Conservation (phyloP, 257 asterid genomes). For the Solanum medicagineum region DNA sequence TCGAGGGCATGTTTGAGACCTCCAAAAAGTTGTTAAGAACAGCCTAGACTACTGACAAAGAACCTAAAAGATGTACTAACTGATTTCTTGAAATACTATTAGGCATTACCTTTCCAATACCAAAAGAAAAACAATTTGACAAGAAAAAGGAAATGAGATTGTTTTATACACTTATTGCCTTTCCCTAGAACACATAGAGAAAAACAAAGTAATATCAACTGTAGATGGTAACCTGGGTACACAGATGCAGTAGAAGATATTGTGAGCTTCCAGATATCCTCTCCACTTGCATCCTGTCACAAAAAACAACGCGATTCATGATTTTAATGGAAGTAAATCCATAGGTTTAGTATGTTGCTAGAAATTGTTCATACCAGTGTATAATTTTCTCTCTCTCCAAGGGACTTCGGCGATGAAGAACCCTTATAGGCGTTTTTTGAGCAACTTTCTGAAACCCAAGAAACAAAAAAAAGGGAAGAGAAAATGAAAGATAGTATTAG, state of each 20-base stretch:
- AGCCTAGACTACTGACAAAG: too few relatives aligned
- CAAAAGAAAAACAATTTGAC: background rate
- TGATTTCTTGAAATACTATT: background rate
- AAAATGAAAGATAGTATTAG: background rate
- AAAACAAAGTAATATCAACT: background rate
- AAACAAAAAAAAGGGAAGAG: constrained; percentile 2
- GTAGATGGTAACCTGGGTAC: constrained; percentile 66
- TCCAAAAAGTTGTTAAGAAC: too few relatives aligned
- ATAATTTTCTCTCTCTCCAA: constrained; percentile 66
- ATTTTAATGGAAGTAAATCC: background rate
- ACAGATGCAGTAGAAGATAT: constrained; percentile 67
- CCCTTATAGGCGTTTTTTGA: constrained; percentile 96
- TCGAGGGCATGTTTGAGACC: too few relatives aligned
- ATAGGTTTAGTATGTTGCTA: background rate
- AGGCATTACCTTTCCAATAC: background rate
- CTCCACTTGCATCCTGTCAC: constrained; percentile 73
- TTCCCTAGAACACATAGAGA: background rate
- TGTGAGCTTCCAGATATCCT: constrained; percentile 58
- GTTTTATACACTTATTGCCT: background rate
- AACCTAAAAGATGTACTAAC: too few relatives aligned
- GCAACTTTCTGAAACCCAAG: constrained; percentile 39
- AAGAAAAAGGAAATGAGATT: background rate
- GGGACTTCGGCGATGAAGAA: constrained; percentile 97
- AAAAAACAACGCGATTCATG: constrained; percentile 5
- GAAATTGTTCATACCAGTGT: constrained; percentile 50